Base-by-base conservation (phyloP, 202 grass and related monocot genomes). In the Setaria italica region DNA sequence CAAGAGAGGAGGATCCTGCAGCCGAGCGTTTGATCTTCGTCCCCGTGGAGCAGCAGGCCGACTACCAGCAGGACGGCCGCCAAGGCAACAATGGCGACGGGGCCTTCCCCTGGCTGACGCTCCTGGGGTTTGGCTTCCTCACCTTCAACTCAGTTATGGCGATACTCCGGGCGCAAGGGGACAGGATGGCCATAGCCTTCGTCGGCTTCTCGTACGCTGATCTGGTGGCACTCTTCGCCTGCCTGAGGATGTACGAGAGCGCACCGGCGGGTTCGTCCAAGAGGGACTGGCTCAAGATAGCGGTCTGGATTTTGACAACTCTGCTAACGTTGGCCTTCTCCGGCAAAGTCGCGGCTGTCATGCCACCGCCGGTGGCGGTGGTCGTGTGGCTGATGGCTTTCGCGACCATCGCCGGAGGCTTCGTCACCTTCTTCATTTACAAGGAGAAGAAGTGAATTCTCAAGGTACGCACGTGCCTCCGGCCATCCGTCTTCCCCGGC, bases 61-160 rank as follows among this genome's bases (percentile, higher is more conserved):
- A n/a, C n/a, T n/a, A n/a, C n/a, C n/a, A n/a, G n/a, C 34, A 35
- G 34, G 34, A 35, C 34, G 34, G 34, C 34, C 34, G 3, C 3
- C 34, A 35, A 3, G 34, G 1, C 2, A 35, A 35, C 34, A 35
- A 35, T 35, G 34, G 34, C 34, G 14, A 6, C 16, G 17, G 11
- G 11, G 35, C 15, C 19, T 25, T 13, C 39, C 32, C 62, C 2
- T 56, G 30, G 53, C 15, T 82, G 1, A 76, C 84, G 2, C 2
- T 50, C 0, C 10, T 80, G 1, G 84, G 80, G 4, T 86, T 93
- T 47, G 10, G 2, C 6, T 72, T 88, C 39, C 88, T 90, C 25
- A 87, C 57, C 13, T 86, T 93, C 81, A 93, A 88, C 65, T 90
- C 88, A 0, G 85, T 17, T 0, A 86, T 83, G 88, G 88, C 88